Evolutionary conservation across 2,329 filamentous ascomycete species (phyloP).

Genomic region (Ascomycota sp.): DNA sequence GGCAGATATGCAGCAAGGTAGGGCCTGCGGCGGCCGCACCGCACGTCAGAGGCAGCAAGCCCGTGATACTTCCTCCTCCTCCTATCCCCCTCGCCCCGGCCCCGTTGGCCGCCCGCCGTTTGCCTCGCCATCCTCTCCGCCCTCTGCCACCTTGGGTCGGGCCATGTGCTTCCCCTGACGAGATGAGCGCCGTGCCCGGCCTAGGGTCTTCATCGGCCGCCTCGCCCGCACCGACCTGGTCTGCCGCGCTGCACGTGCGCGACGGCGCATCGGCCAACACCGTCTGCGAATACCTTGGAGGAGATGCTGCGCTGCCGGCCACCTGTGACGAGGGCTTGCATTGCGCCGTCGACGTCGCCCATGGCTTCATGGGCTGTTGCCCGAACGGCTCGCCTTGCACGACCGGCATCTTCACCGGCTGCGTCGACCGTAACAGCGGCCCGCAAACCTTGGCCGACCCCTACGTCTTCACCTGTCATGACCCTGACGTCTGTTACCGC

Average conservation of each 20-base stretch:
- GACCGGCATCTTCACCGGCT: constrained; percentile 34
- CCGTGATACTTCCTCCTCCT: too few relatives aligned
- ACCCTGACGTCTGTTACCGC: constrained; percentile 29
- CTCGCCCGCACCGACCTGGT: constrained; percentile 18
- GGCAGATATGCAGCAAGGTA: too few relatives aligned
- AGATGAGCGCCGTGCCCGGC: too few relatives aligned
- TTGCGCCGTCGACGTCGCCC: constrained; percentile 30
- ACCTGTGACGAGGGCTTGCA: constrained; percentile 37
- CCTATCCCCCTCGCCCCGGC: too few relatives aligned
- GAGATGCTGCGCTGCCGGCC: constrained; percentile 28
- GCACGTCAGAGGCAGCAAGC: too few relatives aligned
- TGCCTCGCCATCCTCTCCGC: too few relatives aligned
- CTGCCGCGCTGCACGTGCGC: constrained; percentile 10
- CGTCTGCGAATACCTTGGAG: constrained; percentile 36
- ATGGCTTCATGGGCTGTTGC: constrained; percentile 34
- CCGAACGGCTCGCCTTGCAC: constrained; percentile 29
- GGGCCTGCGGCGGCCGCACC: too few relatives aligned
- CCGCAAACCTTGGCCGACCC: constrained; percentile 31
- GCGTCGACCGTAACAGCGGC: constrained; percentile 29
- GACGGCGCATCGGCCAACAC: constrained; percentile 27
- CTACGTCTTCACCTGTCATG: constrained; percentile 35
- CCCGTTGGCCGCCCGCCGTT: too few relatives aligned
- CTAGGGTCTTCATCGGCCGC: too few relatives aligned
- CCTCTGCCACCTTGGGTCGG: too few relatives aligned
- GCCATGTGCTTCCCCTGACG: too few relatives aligned